Evolutionary conservation across 2,329 filamentous ascomycete genomes (phyloP).

Genomic region (Talaromyces verruculosus): DNA sequence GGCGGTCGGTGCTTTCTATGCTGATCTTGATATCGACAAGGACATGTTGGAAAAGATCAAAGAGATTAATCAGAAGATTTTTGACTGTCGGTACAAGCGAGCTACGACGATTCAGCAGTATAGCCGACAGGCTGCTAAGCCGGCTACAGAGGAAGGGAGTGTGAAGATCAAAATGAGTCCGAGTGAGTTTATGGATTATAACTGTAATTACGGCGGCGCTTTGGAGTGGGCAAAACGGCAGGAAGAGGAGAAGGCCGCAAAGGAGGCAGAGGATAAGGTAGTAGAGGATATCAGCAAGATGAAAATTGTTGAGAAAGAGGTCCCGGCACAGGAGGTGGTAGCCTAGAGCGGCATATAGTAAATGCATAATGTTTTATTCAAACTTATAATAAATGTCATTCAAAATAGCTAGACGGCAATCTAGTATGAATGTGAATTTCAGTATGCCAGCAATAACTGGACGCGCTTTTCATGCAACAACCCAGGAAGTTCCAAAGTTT

Average conservation of each 20-base stretch:
- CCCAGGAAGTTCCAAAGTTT: background rate
- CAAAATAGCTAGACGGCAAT: background rate
- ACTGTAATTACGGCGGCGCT: conserved; percentile 24
- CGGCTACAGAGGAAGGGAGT: conserved; percentile 37
- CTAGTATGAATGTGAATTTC: background rate
- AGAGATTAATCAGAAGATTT: conserved; percentile 4
- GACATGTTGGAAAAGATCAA: background rate
- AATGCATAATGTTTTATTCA: background rate
- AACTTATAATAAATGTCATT: background rate
- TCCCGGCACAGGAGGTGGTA: background rate
- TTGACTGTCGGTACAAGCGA: conserved; percentile 35
- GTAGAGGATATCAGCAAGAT: background rate
- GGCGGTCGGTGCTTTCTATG: conserved; percentile 8
- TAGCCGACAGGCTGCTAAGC: conserved; percentile 45
- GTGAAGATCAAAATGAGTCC: conserved; percentile 21
- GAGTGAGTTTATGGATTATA: conserved; percentile 25
- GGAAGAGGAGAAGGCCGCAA: background rate
- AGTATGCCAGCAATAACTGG: background rate
- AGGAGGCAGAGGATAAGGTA: background rate
- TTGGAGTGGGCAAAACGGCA: conserved; percentile 18
- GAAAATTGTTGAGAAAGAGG: background rate
- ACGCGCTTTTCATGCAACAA: background rate
- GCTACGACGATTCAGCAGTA: conserved; percentile 45
- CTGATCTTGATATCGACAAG: background rate
- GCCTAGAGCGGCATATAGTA: background rate